Evolutionary conservation across 345 rosid species (phyloP), one percentile per base, ranked within the genome.

Genomic region (Populus euphratica): DNA sequence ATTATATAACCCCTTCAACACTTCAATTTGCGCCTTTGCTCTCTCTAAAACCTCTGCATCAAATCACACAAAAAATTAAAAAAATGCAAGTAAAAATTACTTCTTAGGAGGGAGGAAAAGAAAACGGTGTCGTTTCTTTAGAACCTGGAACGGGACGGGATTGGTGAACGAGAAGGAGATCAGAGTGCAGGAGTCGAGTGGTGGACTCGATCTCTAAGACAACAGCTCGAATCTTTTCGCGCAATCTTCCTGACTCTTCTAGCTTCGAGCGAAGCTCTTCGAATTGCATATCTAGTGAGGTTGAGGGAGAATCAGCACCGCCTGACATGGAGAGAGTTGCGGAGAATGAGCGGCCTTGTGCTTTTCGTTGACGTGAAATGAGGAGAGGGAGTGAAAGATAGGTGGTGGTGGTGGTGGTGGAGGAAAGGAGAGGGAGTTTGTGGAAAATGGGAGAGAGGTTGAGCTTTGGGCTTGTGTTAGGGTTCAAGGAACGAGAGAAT

Each of bases 161-260:
- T 76, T 93, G 98, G 74, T 96, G 98, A 72, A 93, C 92, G 25
- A 91, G 93, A 54, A 96, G 98, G 43, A 96, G 89, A 63, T 85
- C 79, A 79, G 96, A 91, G 72, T 91, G 89, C 85, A 96, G 86
- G 59, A 92, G 83, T 76, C 98, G 86, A 18, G 90, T 80, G 18
- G 86, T 81, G 64, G 97, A 91, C 83, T 93, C 99, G 62, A 92
- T 93, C 81, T 93, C 94, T 81, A 74, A 69, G 17, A 87, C 98
- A 20, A 91, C 90, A 49, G 86, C 81, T 47, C 94, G 91, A 71
- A 96, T 93, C 77, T 87, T 88, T 79, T 93, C 95, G 6, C 96
- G 83, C 81, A 92, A 83, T 84, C 77, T 86, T 56, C 91, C 94
- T 6, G 93, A 90, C 9, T 88, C 96, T 59, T 96, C 93, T 62